Base-by-base conservation (phyloP, 495 filamentous ascomycete genomes). In the Durotheca rogersii region DNA sequence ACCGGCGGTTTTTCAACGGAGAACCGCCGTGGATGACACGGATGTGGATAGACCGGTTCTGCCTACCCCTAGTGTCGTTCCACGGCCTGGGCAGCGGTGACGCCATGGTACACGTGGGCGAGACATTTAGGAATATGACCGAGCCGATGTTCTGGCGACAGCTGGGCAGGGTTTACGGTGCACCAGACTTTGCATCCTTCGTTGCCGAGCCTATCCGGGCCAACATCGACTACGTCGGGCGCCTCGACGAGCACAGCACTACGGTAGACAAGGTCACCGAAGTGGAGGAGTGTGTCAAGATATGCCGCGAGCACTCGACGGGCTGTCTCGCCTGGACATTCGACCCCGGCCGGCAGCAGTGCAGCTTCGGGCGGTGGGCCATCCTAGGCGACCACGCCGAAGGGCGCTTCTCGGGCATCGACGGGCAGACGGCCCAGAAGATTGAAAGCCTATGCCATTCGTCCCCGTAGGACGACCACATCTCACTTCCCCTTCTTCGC, bases 321-420 rank as follows among this genome's bases (percentile, higher is more conserved):
- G 48, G 7, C 7, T 77, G 72, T 32, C 41, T 77, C 30, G 73
- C 73, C 15, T 77, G 74, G 74, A 67, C 67, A 7, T 77, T 69
- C 58, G 68, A 75, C 16, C 41, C 53, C 2, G 36, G 36, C 14
- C 51, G 50, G 2, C 34, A 40, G 23, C 34, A 45, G 11, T 77
- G 74, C 44, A 55, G 68, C 31, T 37, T 64, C 19, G 72, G 68
- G 11, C 66, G 68, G 21, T 77, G 72, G 73, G 66, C 73, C 44
- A 70, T 71, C 37, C 55, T 77, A 0, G 74, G 74, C 34, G 53
- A 65, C 40, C 23, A 48, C 19, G 53, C 65, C 36, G 41, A 67
- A 31, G 65, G 68, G 5, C 49, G 42, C 20, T 58, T 62, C 32
- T 69, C 68, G 0, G 68, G 68, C 7, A 41, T 71, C 21, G 69